Conservation (phyloP, 495 filamentous ascomycete genomes). For the Halenospora varia region DNA sequence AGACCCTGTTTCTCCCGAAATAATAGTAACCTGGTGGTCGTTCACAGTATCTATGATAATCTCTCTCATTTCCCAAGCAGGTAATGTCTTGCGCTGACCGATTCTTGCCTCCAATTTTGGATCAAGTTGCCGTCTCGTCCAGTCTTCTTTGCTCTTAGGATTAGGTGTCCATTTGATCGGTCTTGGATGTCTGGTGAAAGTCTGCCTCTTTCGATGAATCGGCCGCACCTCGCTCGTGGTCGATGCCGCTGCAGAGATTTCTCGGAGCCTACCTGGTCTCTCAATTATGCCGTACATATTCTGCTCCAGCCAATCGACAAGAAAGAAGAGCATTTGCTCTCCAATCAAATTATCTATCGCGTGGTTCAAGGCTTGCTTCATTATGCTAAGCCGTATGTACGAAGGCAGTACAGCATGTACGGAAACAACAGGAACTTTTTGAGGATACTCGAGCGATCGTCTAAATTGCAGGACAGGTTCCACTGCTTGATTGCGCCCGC, state of each 20-base stretch:
- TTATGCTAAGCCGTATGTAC: constrained; percentile 87
- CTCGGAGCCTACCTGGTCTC: constrained; percentile 74
- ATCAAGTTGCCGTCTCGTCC: constrained; percentile 40
- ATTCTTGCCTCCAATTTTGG: constrained; percentile 68
- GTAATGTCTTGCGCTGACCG: constrained; percentile 62
- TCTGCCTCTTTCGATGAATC: constrained; percentile 24
- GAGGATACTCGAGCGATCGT: constrained; percentile 62
- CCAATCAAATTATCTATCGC: constrained; percentile 65
- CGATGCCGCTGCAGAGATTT: constrained; percentile 68
- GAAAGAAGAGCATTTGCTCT: constrained; percentile 82
- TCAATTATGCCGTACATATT: constrained; percentile 73
- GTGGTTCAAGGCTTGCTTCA: constrained; percentile 69
- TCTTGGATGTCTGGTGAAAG: constrained; percentile 45
- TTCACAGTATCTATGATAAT: constrained; percentile 69
- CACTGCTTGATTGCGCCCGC: constrained; percentile 38
- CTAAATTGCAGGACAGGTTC: constrained; percentile 47
- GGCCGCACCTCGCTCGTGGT: constrained; percentile 46
- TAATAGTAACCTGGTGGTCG: constrained; percentile 82
- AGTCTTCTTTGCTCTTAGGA: constrained; percentile 38
- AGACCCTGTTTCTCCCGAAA: constrained; percentile 93
- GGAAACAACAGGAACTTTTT: constrained; percentile 67
- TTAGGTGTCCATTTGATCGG: constrained; percentile 44
- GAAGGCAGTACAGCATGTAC: constrained; percentile 71
- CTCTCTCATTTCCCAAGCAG: constrained; percentile 82
- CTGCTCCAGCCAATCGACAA: constrained; percentile 85